These are phyloP conservation scores for Cladosporium colombiae DNA, from an alignment of 2,329 filamentous ascomycete species.

Conservation along the genomic window DNA sequence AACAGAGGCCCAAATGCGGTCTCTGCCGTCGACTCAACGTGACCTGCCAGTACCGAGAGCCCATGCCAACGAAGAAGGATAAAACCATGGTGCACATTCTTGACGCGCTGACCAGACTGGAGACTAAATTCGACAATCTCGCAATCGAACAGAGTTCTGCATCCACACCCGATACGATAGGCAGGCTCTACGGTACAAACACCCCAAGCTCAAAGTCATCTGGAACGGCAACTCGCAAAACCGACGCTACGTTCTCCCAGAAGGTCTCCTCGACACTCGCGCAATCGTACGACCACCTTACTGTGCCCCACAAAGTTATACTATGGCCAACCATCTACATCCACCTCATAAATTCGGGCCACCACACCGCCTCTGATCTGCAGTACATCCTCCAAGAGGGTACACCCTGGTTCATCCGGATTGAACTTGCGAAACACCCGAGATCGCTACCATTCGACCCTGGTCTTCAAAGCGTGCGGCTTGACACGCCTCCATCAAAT, in stretches of 20 bases:
- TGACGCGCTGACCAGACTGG: slow-evolving; percentile 56
- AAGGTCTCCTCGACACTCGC: slow-evolving; percentile 6
- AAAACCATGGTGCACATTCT: slow-evolving; percentile 64
- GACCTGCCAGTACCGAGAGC: slow-evolving; percentile 62
- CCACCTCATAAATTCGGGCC: slow-evolving; percentile 39
- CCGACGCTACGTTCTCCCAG: not conserved
- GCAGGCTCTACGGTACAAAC: not conserved
- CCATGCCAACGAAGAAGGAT: slow-evolving; percentile 65
- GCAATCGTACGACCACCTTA: slow-evolving; percentile 33
- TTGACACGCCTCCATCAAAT: slow-evolving; percentile 19
- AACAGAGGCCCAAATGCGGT: slow-evolving; percentile 61
- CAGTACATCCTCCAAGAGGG: slow-evolving; percentile 41
- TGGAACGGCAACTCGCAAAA: not conserved
- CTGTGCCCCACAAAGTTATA: slow-evolving; percentile 55
- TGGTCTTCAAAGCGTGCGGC: slow-evolving; percentile 29
- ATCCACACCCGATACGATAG: slow-evolving; percentile 7
- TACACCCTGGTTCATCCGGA: slow-evolving; percentile 41
- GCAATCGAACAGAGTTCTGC: slow-evolving; percentile 22
- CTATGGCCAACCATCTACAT: slow-evolving; percentile 47
- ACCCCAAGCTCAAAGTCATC: slow-evolving; percentile 14
- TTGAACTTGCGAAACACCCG: slow-evolving; percentile 34
- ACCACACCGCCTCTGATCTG: slow-evolving; percentile 36
- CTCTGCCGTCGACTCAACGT: slow-evolving; percentile 60
- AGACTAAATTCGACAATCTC: slow-evolving; percentile 56
- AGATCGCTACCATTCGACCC: slow-evolving; percentile 32